These are phyloP conservation scores for Eucalyptus sideroxylon DNA, from an alignment of 345 rosid species.

Conservation along the genomic window DNA sequence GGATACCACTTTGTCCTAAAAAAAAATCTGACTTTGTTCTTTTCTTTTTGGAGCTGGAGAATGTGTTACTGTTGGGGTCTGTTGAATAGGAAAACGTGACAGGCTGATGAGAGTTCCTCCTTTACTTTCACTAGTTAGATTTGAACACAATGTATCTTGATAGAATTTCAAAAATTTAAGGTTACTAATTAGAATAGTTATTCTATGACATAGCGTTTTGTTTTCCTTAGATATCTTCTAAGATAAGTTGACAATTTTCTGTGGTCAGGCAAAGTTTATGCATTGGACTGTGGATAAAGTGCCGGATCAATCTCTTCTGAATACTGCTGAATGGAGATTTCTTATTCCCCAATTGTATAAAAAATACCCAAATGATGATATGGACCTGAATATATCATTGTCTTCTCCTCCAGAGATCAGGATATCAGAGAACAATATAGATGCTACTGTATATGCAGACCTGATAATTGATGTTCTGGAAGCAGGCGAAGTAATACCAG, in stretches of 20 bases:
- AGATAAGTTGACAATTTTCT: neutral
- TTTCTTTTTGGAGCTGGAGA: neutral
- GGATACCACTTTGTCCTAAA: neutral
- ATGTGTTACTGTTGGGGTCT: neutral
- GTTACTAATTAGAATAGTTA: neutral
- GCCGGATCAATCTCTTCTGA: slow-evolving; percentile 80
- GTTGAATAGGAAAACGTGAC: neutral
- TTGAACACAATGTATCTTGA: neutral
- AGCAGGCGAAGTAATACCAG: slow-evolving; percentile 61
- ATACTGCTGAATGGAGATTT: slow-evolving; percentile 90
- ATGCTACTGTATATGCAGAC: slow-evolving; percentile 63
- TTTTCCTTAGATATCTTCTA: neutral
- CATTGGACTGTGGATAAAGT: slow-evolving; percentile 83
- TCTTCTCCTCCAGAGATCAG: slow-evolving; percentile 75
- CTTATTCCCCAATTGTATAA: slow-evolving; percentile 83
- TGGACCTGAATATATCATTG: slow-evolving; percentile 71
- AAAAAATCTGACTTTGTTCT: neutral
- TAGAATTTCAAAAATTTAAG: neutral
- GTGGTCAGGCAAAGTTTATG: slow-evolving; percentile 78
- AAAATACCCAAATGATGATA: slow-evolving; percentile 81
- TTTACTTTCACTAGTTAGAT: neutral
- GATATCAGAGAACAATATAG: slow-evolving; percentile 49
- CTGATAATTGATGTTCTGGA: slow-evolving; percentile 69
- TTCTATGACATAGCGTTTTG: neutral
- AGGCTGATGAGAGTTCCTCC: neutral